A percentile compares a stretch with the other conserved stretches of the same genome.
phyloP scores from a whole-genome alignment of 1,284 basidiomycete species.

The Caloboletus firmus region DNA sequence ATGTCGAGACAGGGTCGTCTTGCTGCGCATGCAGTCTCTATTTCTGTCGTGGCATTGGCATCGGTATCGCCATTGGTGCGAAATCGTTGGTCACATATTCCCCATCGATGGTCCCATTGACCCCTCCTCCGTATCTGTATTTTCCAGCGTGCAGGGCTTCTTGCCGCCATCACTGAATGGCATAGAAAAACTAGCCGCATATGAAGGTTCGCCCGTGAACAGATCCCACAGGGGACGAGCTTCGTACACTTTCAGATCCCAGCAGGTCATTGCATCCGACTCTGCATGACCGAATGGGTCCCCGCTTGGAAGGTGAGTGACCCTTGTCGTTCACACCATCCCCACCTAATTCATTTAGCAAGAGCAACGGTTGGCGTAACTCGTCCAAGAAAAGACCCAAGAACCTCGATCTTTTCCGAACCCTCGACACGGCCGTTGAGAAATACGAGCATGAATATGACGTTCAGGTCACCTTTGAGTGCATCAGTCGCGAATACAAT shows the following conservation, averaged over 20 bases:
- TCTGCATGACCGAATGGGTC: slow-evolving; percentile 31
- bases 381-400: not conserved
- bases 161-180: not conserved
- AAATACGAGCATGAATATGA: not conserved
- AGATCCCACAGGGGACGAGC: not conserved
- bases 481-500: slow-evolving; percentile 1
- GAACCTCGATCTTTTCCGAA: slow-evolving; percentile 6
- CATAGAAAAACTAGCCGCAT: not conserved
- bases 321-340: not conserved
- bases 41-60: not conserved
- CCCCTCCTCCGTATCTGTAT: not conserved
- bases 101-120: not conserved
- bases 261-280: slow-evolving; percentile 18
- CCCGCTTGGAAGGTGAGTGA: slow-evolving; percentile 6
- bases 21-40: not conserved
- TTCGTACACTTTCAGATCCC: not conserved
- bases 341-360: not conserved
- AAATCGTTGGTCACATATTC: not conserved
- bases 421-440: not conserved
- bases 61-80: not conserved
- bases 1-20: not conserved
- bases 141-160: slow-evolving; percentile 5
- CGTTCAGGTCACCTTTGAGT: slow-evolving; percentile 2
- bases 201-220: not conserved
- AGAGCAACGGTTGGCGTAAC: not conserved